Base-by-base conservation (phyloP, 2,329 filamentous ascomycete species). In the Oidium heveae region DNA sequence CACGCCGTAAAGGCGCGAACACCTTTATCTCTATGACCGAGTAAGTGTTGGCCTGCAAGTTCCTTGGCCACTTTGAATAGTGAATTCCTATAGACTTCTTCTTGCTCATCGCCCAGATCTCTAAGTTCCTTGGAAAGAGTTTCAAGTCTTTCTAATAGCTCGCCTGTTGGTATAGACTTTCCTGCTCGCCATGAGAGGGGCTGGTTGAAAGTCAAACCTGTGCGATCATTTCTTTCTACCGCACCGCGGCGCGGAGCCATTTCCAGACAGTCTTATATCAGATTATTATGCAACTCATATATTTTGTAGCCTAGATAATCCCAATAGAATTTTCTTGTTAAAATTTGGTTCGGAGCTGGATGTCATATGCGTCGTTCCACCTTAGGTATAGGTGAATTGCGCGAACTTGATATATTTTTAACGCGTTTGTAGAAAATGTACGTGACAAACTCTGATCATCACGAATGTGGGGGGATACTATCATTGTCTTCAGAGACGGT, bases 11-110 rank as follows among this genome's bases (percentile, higher is more conserved):
- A 94, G 28, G 91, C 89, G 67, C 84, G 83, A 59, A 98, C 87
- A 55, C 91, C 91, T 59, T 82, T 84, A 67, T 98, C 91, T 70
- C 94, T 94, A 69, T 98, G 91, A 57, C 78, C 79, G 50, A 98
- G 70, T 24, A 98, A 72, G 63, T 91, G 86, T 57, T 82, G 79
- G 59, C 81, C 80, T 6, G 82, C 86, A 47, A 98, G 75, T 63
- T 94, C 85, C 64, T 87, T 84, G 54, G 89, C 86, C 58, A 94
- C 84, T 53, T 82, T 80, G 58, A 74, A 77, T 59, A 96, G 74
- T n/a, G 86, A 88, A n/a, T 83, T 78, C 61, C 84, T 78, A 57
- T 94, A 80, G 56, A 82, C 79, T 56, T 82, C 81, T 62, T 94
- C 88, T 67, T 96, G 88, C 58, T 94, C 88, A 22, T 52, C 50